Evolutionary conservation across 805 yeast genomes (phyloP), one percentile per base, ranked within the genome.

Genomic region (Wickerhamiella galacta): DNA sequence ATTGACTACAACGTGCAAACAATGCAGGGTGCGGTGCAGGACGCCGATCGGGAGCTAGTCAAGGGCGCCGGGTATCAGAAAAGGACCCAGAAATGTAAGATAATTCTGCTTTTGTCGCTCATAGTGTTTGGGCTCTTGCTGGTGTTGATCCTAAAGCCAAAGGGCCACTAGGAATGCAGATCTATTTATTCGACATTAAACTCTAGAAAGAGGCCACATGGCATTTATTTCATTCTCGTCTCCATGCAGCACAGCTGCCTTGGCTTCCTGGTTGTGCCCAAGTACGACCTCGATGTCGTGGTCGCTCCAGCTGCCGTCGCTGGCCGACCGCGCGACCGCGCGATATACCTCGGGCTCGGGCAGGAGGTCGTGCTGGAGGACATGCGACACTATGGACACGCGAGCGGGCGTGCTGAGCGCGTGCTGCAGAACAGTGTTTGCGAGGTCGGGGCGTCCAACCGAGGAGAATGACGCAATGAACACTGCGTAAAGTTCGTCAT

Each of bases 1-100:
- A 87, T 90, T 36, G 98, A 87, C 54, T 90, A 87, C 53, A 90
- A 90, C 50, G 58, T 90, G 38, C 77, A 76, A 39, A 73, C 72
- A 38, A 76, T 93, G n/a, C 75, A 70, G 2, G 70, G 70, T 22
- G 77, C 82, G 42, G 67, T 87, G 38, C 71, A 74, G 46, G 66
- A 64, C 24, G 90, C 95, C 0, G 80, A 79, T 39, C 69, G 70
- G 39, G 90, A 90, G 55, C 59, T 90, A 39, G 61, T 65, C 7
- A 65, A 72, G 43, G 95, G 95, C 0, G 73, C 77, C 28, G 56
- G 61, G 11, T 80, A 87, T 56, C 96, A 90, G 48, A 77, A 77
- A 51, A 65, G 90, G 39, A 80, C 93, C 2, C 81, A 82, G 38
- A 90, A 85, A 54, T 90, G 96, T 57, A 83, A 82, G 52, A 56